Evolutionary conservation across 163 green algal genomes (phyloP), one percentile per base, ranked within the genome.

Genomic region (Chlamydomonas reinhardtii): DNA sequence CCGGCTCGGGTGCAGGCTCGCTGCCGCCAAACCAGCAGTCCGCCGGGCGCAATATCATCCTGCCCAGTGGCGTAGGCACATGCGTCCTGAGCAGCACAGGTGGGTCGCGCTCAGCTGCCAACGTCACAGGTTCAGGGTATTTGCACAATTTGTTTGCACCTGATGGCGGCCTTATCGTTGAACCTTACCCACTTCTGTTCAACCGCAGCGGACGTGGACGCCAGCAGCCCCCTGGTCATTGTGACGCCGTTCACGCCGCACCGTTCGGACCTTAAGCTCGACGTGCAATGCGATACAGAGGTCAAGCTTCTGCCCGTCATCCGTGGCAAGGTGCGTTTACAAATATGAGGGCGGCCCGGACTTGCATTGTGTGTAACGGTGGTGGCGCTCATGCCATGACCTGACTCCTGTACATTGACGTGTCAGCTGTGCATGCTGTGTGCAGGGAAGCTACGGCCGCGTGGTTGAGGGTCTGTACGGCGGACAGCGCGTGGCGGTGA

Each of bases 71-170:
- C 17, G 79, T 85, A 32, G 79, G 79, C 24, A 77, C 79, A 2
- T 85, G 79, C 79, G 79, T 85, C n/a, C 79, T 85, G 16, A 78
- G 68, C 68, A 77, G 79, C 68, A 62, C 79, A 76, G 78, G 78
- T 85, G 64, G 0, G 76, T 11, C 17, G 3, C 16, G 5, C 6
- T 22, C 19, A 27, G 25, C 65, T 5, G 65, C 6, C 24, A 14
- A 9, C 24, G 20, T 17, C 59, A n/a, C n/a, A n/a, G 24, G 20
- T 66, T 25, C 59, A 25, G 59, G 59, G n/a, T n/a, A n/a, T n/a
- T n/a, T n/a, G n/a, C n/a, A n/a, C n/a, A n/a, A n/a, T 48, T 5
- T 48, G 8, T 8, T 48, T 48, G 8, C 39, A 48, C 39, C 39
- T 48, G 39, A 48, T 14, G 5, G 39, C 39, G n/a, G n/a, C n/a